Base-by-base conservation (phyloP, 352 stramenopile genomes). In the Phytophthora fragariaefolia region DNA sequence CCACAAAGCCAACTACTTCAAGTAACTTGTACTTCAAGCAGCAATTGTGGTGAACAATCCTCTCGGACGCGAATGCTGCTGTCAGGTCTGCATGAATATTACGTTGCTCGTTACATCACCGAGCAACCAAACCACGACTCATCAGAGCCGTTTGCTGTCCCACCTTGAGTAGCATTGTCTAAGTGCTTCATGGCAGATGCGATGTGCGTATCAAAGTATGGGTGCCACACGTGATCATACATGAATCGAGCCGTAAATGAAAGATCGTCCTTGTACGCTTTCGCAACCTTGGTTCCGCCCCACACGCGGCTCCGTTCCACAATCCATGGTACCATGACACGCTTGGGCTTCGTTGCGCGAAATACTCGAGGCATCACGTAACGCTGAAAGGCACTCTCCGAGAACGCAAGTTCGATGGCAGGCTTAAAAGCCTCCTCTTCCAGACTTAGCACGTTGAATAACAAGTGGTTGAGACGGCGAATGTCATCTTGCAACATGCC, bases 281-380 rank as follows among this genome's bases (percentile, higher is more conserved):
- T 77, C 38, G 82, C 81, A 10, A 83, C 75, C 30, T 87, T 79
- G 30, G 65, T 67, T 45, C 79, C 83, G 38, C 87, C 85, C 87
- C 85, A 93, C 6, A 92, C 64, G 26, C 84, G 82, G 59, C 75
- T 87, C 15, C 85, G 79, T 52, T 95, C 87, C 18, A 93, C 83
- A 24, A 95, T 93, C 87, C 87, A 95, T 7, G 85, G 85, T 10
- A 95, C 79, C 49, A 93, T 83, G 6, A 93, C 71, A 10, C 73
- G 71, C 69, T 92, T 92, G 6, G 87, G 84, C 40, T 75, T 82
- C 0, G 73, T 87, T 6, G 78, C 76, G 24, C 82, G 81, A 54
- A 92, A 87, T 20, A 93, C 78, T 10, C 84, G 82, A 4, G 87
- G 87, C 73, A 93, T 87, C 6, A 95, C 85, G 43, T 89, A 95